A percentile compares a stretch with the other conserved stretches of the same genome.
phyloP scores from a whole-genome alignment of 1,284 basidiomycete genomes.

The Ceraceosorus guamensis region DNA sequence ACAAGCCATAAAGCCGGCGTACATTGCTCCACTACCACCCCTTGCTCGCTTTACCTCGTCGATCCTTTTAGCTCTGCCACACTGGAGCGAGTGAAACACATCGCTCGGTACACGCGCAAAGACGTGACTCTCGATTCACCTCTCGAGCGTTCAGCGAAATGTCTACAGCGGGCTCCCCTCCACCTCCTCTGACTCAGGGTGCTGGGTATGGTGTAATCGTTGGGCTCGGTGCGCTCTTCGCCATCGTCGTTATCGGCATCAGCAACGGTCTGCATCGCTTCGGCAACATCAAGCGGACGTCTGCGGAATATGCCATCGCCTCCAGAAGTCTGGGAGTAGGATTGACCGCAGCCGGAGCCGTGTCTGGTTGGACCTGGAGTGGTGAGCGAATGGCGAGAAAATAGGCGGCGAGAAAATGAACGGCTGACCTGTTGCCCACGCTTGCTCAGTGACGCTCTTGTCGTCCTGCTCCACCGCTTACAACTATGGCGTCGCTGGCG shows the following conservation, averaged over 20 bases:
- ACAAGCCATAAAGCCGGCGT: too few species aligned
- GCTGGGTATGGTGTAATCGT: slow-evolving; percentile 45
- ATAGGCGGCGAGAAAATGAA: too few species aligned
- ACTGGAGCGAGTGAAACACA: too few species aligned
- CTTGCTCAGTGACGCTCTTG: slow-evolving; percentile 23
- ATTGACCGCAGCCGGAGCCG: slow-evolving; percentile 34
- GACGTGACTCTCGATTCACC: too few species aligned
- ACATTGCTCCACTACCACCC: too few species aligned
- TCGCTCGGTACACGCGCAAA: too few species aligned
- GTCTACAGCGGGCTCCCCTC: not conserved
- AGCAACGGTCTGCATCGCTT: slow-evolving; percentile 24
- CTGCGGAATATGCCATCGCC: slow-evolving; percentile 33
- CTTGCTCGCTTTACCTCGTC: too few species aligned
- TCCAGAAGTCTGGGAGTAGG: slow-evolving; percentile 33
- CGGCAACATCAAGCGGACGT: slow-evolving; percentile 21
- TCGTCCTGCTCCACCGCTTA: slow-evolving; percentile 34
- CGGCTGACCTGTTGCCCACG: too few species aligned
- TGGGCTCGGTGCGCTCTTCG: slow-evolving; percentile 42
- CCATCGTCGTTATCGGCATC: slow-evolving; percentile 32
- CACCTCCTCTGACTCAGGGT: slow-evolving; percentile 34
- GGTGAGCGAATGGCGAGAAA: not conserved
- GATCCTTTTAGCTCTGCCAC: too few species aligned
- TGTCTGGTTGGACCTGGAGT: slow-evolving; percentile 23
- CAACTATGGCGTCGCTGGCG: slow-evolving; percentile 39
- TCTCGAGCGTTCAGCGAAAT: too few species aligned